Conservation (phyloP, 2,329 filamentous ascomycete species). For the Neonectria neomacrospora region DNA sequence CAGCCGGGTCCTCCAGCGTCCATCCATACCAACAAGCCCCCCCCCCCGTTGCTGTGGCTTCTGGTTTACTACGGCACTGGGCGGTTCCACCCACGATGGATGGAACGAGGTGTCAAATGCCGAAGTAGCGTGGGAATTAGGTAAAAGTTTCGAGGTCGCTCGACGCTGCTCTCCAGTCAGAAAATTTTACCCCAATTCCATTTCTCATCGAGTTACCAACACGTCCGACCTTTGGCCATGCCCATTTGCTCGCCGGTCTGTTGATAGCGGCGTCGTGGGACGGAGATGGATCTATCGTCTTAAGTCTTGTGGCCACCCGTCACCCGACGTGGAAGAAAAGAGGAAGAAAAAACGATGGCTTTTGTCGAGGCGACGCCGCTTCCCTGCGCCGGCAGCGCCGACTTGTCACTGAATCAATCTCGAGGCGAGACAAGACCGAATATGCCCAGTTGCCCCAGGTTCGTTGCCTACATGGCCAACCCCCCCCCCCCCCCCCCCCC, state of each 20-base stretch:
- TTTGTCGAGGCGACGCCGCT: conserved; percentile 15
- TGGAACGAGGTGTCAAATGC: conserved; percentile 42
- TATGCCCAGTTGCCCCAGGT: conserved; percentile 20
- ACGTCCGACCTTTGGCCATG: conserved; percentile 30
- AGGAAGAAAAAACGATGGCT: conserved; percentile 7
- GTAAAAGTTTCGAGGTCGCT: conserved; percentile 49
- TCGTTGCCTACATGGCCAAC: conserved; percentile 4
- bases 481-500: too few species aligned
- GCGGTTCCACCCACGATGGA: conserved; percentile 34
- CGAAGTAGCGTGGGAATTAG: conserved; percentile 49
- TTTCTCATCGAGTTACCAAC: conserved; percentile 48
- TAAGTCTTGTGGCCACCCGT: conserved; percentile 36
- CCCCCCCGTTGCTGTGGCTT: not conserved
- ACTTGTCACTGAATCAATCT: conserved; percentile 2
- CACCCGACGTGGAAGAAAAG: conserved; percentile 36
- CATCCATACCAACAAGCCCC: too few species aligned
- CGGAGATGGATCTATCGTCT: conserved; percentile 35
- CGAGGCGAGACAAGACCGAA: not conserved
- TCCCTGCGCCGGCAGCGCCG: conserved; percentile 10
- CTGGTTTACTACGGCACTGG: not conserved
- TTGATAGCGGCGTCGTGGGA: conserved; percentile 43
- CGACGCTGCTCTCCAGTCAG: conserved; percentile 49
- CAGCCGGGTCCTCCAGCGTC: not conserved
- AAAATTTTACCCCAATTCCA: conserved; percentile 49
- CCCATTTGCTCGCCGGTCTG: conserved; percentile 41